phyloP scores from a whole-genome alignment of 805 yeast genomes.

The Candida hungchunana region DNA sequence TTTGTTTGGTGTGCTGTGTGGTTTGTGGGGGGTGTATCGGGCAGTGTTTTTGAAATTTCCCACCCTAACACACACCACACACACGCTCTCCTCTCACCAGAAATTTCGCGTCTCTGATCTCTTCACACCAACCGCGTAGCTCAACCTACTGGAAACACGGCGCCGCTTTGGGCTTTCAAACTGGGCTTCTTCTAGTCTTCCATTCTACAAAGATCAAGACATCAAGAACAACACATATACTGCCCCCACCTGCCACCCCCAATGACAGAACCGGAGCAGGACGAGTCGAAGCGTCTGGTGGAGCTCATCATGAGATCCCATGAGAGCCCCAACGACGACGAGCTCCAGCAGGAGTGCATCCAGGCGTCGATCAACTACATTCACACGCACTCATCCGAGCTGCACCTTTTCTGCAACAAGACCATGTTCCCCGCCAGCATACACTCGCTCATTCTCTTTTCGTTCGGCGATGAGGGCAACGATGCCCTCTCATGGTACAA shows the following conservation, averaged over 20 bases:
- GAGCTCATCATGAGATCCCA: slow-evolving; percentile 28
- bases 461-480: slow-evolving; percentile 42
- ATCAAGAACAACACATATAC: too few relatives aligned
- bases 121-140: too few relatives aligned
- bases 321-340: slow-evolving; percentile 28
- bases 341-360: slow-evolving; percentile 33
- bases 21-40: not conserved
- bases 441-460: slow-evolving; percentile 55
- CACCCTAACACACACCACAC: too few relatives aligned
- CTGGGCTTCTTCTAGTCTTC: too few relatives aligned
- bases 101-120: too few relatives aligned
- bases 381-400: slow-evolving; percentile 26
- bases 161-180: too few relatives aligned
- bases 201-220: too few relatives aligned
- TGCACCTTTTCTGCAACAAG: slow-evolving; percentile 56
- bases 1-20: not conserved
- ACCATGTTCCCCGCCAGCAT: slow-evolving; percentile 44
- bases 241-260: too few relatives aligned
- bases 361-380: slow-evolving; percentile 37
- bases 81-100: too few relatives aligned
- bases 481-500: slow-evolving; percentile 43
- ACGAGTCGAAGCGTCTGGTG: slow-evolving; percentile 2
- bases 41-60: too few relatives aligned
- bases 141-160: too few relatives aligned
- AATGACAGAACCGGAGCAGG: not conserved